These are phyloP conservation scores for Peronospora belbahrii DNA, from an alignment of 352 stramenopile species.

Conservation along the genomic window DNA sequence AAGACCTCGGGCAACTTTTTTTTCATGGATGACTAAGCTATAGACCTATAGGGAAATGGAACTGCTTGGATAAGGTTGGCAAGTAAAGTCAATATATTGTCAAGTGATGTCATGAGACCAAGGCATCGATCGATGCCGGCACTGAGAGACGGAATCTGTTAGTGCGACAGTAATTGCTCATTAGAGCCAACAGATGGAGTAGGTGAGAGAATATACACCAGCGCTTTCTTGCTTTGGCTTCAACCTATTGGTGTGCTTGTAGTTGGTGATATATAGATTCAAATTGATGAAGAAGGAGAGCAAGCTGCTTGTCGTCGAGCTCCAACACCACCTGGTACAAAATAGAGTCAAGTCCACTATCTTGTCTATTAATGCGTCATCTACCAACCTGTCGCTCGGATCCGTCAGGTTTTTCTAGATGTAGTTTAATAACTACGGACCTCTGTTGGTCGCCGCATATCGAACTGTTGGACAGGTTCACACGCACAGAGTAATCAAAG, in stretches of 20 bases:
- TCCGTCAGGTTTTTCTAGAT: slow-evolving; percentile 21
- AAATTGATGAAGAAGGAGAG: slow-evolving; percentile 31
- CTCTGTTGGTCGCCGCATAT: slow-evolving; percentile 37
- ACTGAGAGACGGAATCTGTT: neutral
- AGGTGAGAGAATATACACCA: slow-evolving; percentile 29
- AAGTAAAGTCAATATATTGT: slow-evolving; percentile 4
- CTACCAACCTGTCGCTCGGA: slow-evolving; percentile 29
- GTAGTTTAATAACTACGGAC: slow-evolving; percentile 50
- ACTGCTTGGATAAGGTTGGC: slow-evolving; percentile 8
- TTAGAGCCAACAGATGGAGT: slow-evolving; percentile 3
- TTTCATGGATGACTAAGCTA: slow-evolving; percentile 94
- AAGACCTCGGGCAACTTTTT: slow-evolving; percentile 97
- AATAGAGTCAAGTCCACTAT: neutral
- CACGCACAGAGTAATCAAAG: slow-evolving; percentile 72
- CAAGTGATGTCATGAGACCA: slow-evolving; percentile 1
- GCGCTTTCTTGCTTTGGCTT: slow-evolving; percentile 17
- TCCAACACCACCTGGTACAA: slow-evolving; percentile 39
- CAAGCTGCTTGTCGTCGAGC: slow-evolving; percentile 33
- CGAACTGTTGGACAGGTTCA: slow-evolving; percentile 50
- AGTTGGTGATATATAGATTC: slow-evolving; percentile 27
- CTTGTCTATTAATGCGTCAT: neutral
- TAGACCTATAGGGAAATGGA: slow-evolving; percentile 13
- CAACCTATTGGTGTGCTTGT: slow-evolving; percentile 12
- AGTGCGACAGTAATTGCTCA: neutral
- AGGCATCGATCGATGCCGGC: neutral